Percentiles rank a stretch among this genome's conserved stretches.
phyloP scores from a whole-genome alignment of 257 asterid genomes.

The Solanum phureja region DNA sequence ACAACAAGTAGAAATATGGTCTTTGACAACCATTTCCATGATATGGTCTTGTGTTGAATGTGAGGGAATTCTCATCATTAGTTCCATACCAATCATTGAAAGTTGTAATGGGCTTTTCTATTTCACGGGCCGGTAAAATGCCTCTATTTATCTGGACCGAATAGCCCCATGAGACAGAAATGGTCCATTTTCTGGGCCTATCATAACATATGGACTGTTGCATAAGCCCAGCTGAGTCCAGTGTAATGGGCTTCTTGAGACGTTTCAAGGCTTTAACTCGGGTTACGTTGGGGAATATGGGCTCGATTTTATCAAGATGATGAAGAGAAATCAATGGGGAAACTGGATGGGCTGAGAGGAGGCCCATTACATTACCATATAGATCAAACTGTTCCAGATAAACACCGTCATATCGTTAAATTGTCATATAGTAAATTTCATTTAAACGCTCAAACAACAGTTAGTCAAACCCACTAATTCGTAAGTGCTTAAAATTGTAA shows the following conservation, averaged over 20 bases:
- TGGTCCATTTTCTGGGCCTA: conserved; percentile 22
- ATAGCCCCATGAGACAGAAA: conserved; percentile 42
- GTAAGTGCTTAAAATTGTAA: no score
- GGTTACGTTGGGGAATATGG: conserved; percentile 28
- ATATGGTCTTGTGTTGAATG: conserved; percentile 26
- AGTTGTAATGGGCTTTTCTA: conserved; percentile 28
- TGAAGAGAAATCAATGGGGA: conserved; percentile 39
- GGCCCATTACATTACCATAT: conserved; percentile 24
- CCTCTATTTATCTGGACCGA: conserved; percentile 28
- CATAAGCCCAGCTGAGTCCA: conserved; percentile 34
- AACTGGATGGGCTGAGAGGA: conserved; percentile 38
- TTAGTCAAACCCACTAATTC: no score
- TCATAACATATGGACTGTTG: conserved; percentile 51
- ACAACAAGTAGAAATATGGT: conserved; percentile 15
- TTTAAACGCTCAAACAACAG: no score
- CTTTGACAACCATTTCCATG: conserved; percentile 15
- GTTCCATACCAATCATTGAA: conserved; percentile 28
- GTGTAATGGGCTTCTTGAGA: conserved; percentile 13
- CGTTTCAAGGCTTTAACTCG: conserved; percentile 14
- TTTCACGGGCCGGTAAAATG: conserved; percentile 15
- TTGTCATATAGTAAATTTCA: no score
- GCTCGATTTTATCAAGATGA: conserved; percentile 36
- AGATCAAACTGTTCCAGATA: conserved; percentile 29
- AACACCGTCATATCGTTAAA: neutral
- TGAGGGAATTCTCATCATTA: conserved; percentile 4